Evolutionary conservation across 2,329 filamentous ascomycete species (phyloP).

Genomic region (Colletotrichum scovillei): DNA sequence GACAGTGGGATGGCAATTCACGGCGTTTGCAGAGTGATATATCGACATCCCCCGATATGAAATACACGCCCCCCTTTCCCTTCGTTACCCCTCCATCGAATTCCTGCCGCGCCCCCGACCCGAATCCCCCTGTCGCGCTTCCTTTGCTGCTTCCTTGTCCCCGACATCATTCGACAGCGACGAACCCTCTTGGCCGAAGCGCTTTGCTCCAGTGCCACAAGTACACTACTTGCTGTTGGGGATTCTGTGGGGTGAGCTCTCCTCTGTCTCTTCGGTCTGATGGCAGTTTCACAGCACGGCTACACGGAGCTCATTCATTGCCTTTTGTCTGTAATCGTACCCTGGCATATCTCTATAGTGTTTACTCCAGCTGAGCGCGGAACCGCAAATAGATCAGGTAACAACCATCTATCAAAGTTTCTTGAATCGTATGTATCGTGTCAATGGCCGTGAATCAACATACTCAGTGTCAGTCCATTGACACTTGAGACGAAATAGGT

Average conservation of each 20-base stretch:
- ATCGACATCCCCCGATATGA: neutral
- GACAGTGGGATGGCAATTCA: neutral
- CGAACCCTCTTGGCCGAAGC: conserved; percentile 36
- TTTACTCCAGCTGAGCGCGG: neutral
- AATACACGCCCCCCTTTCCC: neutral
- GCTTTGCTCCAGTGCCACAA: too few relatives aligned
- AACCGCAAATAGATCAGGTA: neutral
- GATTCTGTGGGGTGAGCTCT: neutral
- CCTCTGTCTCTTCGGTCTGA: conserved; percentile 18
- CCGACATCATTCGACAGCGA: conserved; percentile 35
- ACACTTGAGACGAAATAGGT: neutral
- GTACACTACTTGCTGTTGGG: neutral
- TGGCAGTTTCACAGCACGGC: conserved; percentile 37
- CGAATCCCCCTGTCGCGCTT: conserved; percentile 6
- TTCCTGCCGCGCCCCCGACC: neutral
- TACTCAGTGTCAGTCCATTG: neutral
- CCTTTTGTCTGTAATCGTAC: neutral
- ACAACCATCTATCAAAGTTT: neutral
- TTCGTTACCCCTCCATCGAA: neutral
- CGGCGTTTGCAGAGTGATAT: neutral
- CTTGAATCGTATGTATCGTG: neutral
- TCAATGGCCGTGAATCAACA: neutral
- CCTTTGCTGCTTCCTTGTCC: conserved; percentile 23
- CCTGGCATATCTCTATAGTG: neutral
- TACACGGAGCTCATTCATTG: conserved; percentile 17